A percentile compares a stretch with the other conserved stretches of the same genome.
phyloP scores from a whole-genome alignment of 306 rosid species.

The Canavalia ensiformis region DNA sequence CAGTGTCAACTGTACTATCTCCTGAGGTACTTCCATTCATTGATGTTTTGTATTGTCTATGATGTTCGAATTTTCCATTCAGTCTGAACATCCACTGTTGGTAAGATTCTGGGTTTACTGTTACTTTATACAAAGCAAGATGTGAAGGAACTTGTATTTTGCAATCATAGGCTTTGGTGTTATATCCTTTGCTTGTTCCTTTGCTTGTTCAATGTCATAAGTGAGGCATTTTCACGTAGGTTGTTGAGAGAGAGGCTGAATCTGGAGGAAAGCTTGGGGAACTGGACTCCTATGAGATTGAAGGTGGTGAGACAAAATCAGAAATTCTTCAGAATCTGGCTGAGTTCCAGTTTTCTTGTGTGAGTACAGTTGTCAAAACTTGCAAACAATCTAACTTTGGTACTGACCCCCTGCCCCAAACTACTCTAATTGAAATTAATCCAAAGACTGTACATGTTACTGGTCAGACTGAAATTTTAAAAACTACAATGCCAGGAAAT shows the following conservation, averaged over 20 bases:
- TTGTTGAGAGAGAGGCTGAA: conserved; percentile 88
- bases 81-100: background rate
- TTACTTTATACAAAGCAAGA: conserved; percentile 10
- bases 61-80: background rate
- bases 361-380: conserved; percentile 55
- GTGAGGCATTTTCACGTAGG: conserved; percentile 53
- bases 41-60: background rate
- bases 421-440: background rate
- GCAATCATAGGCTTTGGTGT: conserved; percentile 34
- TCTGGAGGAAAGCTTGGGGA: conserved; percentile 89
- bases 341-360: conserved; percentile 98
- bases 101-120: background rate
- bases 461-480: conserved; percentile 7
- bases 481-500: background rate
- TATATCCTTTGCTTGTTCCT: conserved; percentile 27
- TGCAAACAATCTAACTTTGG: conserved; percentile 7
- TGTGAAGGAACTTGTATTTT: conserved; percentile 14
- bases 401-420: background rate
- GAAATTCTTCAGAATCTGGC: conserved; percentile 92
- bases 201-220: conserved; percentile 21
- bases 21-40: conserved; percentile 76
- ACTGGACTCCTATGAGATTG: conserved; percentile 90
- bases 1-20: conserved; percentile 78
- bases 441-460: background rate
- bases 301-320: conserved; percentile 95